These are phyloP conservation scores for Salix exigua DNA, from an alignment of 345 rosid species.

Conservation along the genomic window DNA sequence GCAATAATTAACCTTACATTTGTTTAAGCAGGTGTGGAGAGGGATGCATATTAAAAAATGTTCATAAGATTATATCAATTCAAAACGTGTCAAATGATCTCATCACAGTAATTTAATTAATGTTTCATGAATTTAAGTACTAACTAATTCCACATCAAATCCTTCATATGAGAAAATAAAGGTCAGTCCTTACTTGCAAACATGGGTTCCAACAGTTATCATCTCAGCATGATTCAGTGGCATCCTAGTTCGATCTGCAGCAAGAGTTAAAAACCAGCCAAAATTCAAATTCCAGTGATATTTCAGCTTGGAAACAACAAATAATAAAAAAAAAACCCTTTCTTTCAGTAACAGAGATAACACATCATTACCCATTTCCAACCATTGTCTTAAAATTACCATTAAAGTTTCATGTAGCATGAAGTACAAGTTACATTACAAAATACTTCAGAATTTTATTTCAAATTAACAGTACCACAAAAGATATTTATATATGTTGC, in stretches of 20 bases:
- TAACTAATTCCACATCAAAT: too few species aligned
- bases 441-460: background rate
- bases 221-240: slow-evolving; percentile 73
- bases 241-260: slow-evolving; percentile 71
- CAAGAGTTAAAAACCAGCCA: background rate
- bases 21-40: background rate
- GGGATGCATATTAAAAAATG: background rate
- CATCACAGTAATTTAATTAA: background rate
- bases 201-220: slow-evolving; percentile 59
- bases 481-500: background rate
- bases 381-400: background rate
- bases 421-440: background rate
- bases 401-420: too few species aligned
- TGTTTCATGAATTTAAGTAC: too few species aligned
- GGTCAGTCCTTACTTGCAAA: slow-evolving; percentile 66
- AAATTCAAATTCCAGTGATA: background rate
- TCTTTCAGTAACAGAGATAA: background rate
- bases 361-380: background rate
- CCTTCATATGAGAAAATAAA: background rate
- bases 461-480: background rate
- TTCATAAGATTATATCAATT: background rate
- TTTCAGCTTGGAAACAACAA: background rate
- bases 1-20: background rate
- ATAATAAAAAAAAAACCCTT: background rate
- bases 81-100: background rate